Evolutionary conservation across 2,329 filamentous ascomycete genomes (phyloP).

Genomic region (Zelopaecilomyces penicillatus): DNA sequence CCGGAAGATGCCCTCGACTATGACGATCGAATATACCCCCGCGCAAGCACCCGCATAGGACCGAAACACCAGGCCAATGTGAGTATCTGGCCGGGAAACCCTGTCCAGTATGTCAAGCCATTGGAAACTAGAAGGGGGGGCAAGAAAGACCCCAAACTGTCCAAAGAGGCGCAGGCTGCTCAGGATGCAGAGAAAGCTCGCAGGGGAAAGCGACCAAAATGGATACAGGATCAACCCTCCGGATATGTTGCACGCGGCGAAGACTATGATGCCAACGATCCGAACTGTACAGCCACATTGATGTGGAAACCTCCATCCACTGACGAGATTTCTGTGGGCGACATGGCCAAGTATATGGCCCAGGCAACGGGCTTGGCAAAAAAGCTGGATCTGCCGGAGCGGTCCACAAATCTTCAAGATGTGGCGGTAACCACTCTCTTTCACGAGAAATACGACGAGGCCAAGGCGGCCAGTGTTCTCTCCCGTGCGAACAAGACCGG

Average conservation of each 20-base stretch:
- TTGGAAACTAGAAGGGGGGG: slow-evolving; percentile 75
- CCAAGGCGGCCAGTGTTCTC: slow-evolving; percentile 63
- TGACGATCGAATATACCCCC: slow-evolving; percentile 93
- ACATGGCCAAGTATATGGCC: slow-evolving; percentile 70
- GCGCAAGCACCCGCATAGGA: slow-evolving; percentile 85
- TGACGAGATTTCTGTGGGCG: slow-evolving; percentile 40
- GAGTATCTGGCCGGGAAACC: slow-evolving; percentile 72
- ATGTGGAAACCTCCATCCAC: slow-evolving; percentile 69
- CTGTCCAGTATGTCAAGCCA: slow-evolving; percentile 85
- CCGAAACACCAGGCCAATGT: slow-evolving; percentile 87
- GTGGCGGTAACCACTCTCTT: slow-evolving; percentile 70
- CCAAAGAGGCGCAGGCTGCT: slow-evolving; percentile 71
- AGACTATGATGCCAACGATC: slow-evolving; percentile 63
- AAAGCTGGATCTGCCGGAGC: slow-evolving; percentile 60
- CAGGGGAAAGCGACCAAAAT: slow-evolving; percentile 77
- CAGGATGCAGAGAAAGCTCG: slow-evolving; percentile 74
- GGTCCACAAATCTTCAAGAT: slow-evolving; percentile 81
- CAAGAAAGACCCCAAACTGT: slow-evolving; percentile 68
- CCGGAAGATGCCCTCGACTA: slow-evolving; percentile 94
- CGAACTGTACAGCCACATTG: slow-evolving; percentile 64
- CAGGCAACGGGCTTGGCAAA: slow-evolving; percentile 57
- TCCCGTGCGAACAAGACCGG: slow-evolving; percentile 58
- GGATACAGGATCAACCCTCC: slow-evolving; percentile 82
- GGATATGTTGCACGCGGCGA: slow-evolving; percentile 82
- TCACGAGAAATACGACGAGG: slow-evolving; percentile 60